These are phyloP conservation scores for Selaginella moellendorffii DNA, from an alignment of 75 land plant species.

Conservation along the genomic window DNA sequence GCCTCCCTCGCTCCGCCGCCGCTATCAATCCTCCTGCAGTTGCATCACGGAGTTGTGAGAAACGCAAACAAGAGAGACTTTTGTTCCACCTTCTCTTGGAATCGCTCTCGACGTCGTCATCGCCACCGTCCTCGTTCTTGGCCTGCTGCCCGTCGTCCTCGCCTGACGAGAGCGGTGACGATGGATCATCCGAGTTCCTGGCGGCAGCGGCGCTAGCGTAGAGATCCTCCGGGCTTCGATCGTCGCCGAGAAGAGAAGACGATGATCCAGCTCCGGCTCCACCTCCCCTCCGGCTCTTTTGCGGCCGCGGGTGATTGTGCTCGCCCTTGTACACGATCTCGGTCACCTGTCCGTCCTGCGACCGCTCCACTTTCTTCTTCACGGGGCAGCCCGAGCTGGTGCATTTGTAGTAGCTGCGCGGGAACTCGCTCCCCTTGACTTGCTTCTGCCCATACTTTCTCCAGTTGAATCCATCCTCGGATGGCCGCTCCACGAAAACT, in stretches of 20 bases:
- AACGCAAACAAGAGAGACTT: too few species aligned
- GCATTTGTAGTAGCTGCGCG: constrained; percentile 67
- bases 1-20: constrained; percentile 34
- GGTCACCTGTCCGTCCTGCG: constrained; percentile 28
- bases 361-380: constrained; percentile 48
- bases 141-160: background rate
- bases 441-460: constrained; percentile 79
- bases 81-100: background rate
- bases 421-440: constrained; percentile 57
- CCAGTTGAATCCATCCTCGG: constrained; percentile 70
- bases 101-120: background rate
- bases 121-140: background rate
- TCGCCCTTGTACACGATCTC: constrained; percentile 47
- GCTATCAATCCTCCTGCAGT: constrained; percentile 10
- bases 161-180: background rate
- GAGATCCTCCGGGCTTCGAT: constrained; percentile 11
- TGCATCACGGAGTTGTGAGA: too few species aligned
- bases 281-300: constrained; percentile 4
- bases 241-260: constrained; percentile 13
- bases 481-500: constrained; percentile 12
- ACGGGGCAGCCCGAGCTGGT: constrained; percentile 40
- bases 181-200: constrained; percentile 1
- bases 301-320: constrained; percentile 19
- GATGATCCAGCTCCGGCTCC: constrained; percentile 10
- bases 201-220: background rate